Conservation (phyloP, 768 basidiomycete species). For the Rhizopogon vesiculosus region DNA sequence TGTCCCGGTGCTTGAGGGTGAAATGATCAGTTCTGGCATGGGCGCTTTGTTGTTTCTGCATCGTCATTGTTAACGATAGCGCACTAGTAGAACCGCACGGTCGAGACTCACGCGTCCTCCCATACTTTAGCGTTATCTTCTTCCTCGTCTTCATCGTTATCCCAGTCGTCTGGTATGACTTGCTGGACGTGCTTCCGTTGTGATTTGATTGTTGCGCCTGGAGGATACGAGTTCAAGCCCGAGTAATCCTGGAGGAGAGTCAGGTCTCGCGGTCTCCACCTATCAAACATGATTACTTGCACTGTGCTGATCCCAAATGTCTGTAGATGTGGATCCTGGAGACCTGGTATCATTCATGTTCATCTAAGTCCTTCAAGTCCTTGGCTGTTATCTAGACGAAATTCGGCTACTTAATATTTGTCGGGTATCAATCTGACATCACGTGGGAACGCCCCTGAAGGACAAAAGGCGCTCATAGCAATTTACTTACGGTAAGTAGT, state of each 20-base stretch:
- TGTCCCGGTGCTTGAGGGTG: slow-evolving; percentile 31
- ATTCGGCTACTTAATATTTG: too few relatives aligned
- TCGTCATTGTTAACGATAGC: not conserved
- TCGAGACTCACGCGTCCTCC: slow-evolving; percentile 60
- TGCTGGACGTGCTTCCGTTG: slow-evolving; percentile 1
- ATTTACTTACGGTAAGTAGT: too few relatives aligned
- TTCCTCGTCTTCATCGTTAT: slow-evolving; percentile 43
- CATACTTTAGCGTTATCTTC: slow-evolving; percentile 52
- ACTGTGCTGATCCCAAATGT: slow-evolving; percentile 7
- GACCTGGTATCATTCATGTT: not conserved
- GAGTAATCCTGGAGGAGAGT: slow-evolving; percentile 1
- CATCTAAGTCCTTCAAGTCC: not conserved
- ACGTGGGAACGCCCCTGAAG: too few relatives aligned
- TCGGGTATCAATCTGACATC: too few relatives aligned
- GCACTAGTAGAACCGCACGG: not conserved
- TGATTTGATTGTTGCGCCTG: not conserved
- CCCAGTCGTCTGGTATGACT: slow-evolving; percentile 52
- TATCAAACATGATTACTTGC: not conserved
- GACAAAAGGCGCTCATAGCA: too few relatives aligned
- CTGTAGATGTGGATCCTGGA: slow-evolving; percentile 4
- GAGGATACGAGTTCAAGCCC: not conserved
- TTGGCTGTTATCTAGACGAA: too few relatives aligned
- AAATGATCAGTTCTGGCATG: slow-evolving; percentile 62
- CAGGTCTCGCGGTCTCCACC: not conserved
- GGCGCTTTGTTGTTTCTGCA: slow-evolving; percentile 55